A percentile compares a stretch with the other conserved stretches of the same genome.
These are phyloP conservation scores for Sindora glabra DNA, from an alignment of 306 rosid species.

Conservation along the genomic window DNA sequence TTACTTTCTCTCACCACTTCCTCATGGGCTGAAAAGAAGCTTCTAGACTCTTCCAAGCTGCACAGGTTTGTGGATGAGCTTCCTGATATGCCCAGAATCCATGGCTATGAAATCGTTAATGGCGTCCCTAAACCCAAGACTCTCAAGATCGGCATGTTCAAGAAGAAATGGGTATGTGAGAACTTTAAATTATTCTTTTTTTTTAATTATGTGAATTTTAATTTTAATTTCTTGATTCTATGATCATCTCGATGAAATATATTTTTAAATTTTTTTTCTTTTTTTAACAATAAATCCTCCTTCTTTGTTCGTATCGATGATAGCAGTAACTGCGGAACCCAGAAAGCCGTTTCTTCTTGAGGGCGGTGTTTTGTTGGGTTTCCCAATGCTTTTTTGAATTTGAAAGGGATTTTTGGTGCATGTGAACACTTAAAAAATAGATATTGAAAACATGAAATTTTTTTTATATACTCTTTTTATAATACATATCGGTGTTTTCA, in stretches of 20 bases:
- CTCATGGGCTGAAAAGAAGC: slow-evolving; percentile 25
- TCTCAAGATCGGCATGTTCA: slow-evolving; percentile 66
- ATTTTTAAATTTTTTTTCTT: not conserved
- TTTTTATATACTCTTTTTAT: too few relatives aligned
- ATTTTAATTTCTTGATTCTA: not conserved
- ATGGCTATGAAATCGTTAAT: slow-evolving; percentile 21
- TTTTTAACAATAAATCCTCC: not conserved
- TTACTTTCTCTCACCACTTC: not conserved
- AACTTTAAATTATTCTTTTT: not conserved
- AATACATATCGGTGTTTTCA: too few relatives aligned
- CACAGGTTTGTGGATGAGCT: slow-evolving; percentile 68
- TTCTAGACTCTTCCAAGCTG: slow-evolving; percentile 29
- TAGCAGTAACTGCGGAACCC: not conserved
- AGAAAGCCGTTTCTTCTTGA: too few relatives aligned
- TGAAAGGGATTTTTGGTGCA: too few relatives aligned
- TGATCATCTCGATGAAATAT: not conserved
- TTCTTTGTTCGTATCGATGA: slow-evolving; percentile 4
- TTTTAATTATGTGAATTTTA: not conserved
- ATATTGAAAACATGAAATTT: too few relatives aligned
- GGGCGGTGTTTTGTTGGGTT: too few relatives aligned
- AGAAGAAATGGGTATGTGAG: slow-evolving; percentile 54
- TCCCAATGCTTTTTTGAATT: too few relatives aligned
- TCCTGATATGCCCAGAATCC: slow-evolving; percentile 50
- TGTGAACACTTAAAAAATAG: too few relatives aligned
- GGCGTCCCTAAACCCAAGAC: slow-evolving; percentile 46